A percentile compares a stretch with the other conserved stretches of the same genome.
Conservation (phyloP, 2,329 filamentous ascomycete genomes). For the Colletotrichum agaves region DNA sequence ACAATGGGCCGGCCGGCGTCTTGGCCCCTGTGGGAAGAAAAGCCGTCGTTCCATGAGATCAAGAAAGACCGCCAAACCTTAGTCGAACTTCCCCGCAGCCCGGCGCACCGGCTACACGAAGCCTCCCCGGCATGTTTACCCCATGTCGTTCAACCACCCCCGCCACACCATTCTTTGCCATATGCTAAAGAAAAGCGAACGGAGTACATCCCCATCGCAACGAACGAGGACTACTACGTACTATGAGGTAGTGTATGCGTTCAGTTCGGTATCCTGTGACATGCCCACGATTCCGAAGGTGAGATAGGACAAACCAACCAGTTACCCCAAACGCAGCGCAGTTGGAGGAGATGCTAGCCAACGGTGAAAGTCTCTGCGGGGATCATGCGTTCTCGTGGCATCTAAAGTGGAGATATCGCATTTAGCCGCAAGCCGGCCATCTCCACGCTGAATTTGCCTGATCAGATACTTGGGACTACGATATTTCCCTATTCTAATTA, state of each 20-base stretch:
- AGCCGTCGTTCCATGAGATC: constrained; percentile 5
- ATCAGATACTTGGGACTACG: neutral
- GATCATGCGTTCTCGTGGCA: constrained; percentile 8
- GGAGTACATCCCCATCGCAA: too few relatives aligned
- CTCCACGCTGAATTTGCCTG: constrained; percentile 26
- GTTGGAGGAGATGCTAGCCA: constrained; percentile 7
- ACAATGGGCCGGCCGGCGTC: neutral
- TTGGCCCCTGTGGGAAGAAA: constrained; percentile 18
- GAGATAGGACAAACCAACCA: too few relatives aligned
- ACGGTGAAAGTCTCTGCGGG: constrained; percentile 33
- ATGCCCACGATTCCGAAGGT: too few relatives aligned
- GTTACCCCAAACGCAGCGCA: constrained; percentile 21
- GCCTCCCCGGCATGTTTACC: constrained; percentile 11
- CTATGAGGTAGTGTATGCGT: too few relatives aligned
- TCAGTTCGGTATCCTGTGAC: too few relatives aligned
- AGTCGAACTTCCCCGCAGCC: constrained; percentile 26
- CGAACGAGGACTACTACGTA: too few relatives aligned
- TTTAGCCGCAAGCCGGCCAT: constrained; percentile 34
- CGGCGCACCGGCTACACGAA: constrained; percentile 11
- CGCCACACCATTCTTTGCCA: neutral
- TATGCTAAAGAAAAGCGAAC: too few relatives aligned
- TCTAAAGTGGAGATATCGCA: constrained; percentile 33
- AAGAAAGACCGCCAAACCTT: neutral
- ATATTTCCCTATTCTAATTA: constrained; percentile 18
- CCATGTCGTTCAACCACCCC: neutral